Evolutionary conservation across 495 filamentous ascomycete species (phyloP).

Genomic region (Penicillium maclennaniae): DNA sequence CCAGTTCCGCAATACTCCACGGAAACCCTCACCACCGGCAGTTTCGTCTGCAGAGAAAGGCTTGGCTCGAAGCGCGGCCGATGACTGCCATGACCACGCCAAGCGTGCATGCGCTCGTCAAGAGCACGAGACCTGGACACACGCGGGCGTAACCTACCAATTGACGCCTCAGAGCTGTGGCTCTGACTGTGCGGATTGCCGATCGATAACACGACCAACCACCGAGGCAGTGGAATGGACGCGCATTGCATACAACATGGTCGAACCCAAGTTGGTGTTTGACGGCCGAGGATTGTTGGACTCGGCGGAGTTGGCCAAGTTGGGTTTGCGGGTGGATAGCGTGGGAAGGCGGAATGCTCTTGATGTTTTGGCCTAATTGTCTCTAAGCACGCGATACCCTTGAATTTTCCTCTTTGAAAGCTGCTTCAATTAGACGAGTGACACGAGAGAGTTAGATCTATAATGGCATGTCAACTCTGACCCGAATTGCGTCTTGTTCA

Average conservation of each 20-base stretch:
- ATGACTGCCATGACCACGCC: background rate
- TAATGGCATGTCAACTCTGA: background rate
- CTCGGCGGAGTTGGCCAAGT: conserved; percentile 45
- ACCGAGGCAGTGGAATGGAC: conserved; percentile 49
- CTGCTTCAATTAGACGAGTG: background rate
- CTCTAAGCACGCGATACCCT: conserved; percentile 5
- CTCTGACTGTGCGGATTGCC: conserved; percentile 22
- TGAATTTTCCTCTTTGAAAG: background rate
- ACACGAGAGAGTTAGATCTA: background rate
- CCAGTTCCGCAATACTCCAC: conserved; percentile 24
- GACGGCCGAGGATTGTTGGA: conserved; percentile 66
- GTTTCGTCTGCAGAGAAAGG: background rate
- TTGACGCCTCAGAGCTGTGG: conserved; percentile 15
- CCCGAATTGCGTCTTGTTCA: too few relatives aligned
- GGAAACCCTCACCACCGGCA: background rate
- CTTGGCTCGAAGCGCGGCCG: background rate
- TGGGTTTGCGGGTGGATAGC: conserved; percentile 47
- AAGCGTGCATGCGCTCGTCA: conserved; percentile 5
- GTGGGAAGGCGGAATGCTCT: conserved; percentile 18
- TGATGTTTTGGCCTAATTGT: background rate
- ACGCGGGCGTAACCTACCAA: conserved; percentile 17
- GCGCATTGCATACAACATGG: conserved; percentile 52
- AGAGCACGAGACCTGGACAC: conserved; percentile 13
- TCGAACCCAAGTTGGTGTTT: conserved; percentile 65
- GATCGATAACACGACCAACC: conserved; percentile 11